Percentiles rank a stretch among this genome's conserved stretches.
These are phyloP conservation scores for Primulina huaijiensis DNA, from an alignment of 257 asterid genomes.

Conservation along the genomic window DNA sequence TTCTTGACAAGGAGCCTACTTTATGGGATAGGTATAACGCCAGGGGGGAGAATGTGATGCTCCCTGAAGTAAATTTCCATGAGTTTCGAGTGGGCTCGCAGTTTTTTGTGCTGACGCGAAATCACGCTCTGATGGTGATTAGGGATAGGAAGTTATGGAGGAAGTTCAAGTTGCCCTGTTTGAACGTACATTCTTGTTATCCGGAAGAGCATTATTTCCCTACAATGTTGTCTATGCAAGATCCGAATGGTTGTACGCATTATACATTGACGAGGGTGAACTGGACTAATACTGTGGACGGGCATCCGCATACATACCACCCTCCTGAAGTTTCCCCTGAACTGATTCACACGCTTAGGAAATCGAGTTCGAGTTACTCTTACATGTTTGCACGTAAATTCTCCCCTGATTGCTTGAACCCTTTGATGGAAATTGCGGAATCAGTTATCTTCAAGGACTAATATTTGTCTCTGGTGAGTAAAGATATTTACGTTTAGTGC, in stretches of 20 bases:
- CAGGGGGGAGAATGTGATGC: constrained; percentile 56
- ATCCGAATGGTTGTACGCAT: constrained; percentile 46
- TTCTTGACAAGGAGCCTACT: constrained; percentile 40
- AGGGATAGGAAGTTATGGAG: constrained; percentile 68
- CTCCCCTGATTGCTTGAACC: constrained; percentile 65
- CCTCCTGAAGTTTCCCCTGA: constrained; percentile 54
- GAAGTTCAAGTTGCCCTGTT: constrained; percentile 61
- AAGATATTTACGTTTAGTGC: background rate
- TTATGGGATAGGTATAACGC: constrained; percentile 64
- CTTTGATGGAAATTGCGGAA: constrained; percentile 61
- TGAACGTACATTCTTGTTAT: constrained; percentile 58
- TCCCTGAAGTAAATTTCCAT: constrained; percentile 56
- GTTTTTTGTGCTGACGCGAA: constrained; percentile 55
- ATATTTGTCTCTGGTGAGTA: constrained; percentile 39
- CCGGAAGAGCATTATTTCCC: constrained; percentile 86
- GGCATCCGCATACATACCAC: constrained; percentile 71
- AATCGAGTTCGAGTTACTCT: constrained; percentile 50
- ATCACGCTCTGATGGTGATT: constrained; percentile 55
- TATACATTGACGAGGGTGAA: constrained; percentile 65
- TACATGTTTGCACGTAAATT: constrained; percentile 70
- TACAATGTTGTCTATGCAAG: constrained; percentile 61
- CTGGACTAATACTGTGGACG: constrained; percentile 62
- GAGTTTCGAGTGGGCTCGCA: constrained; percentile 74
- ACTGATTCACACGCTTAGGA: constrained; percentile 55
- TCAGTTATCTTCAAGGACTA: constrained; percentile 65